These are phyloP conservation scores for Parathielavia appendiculata DNA, from an alignment of 495 filamentous ascomycete species.

Conservation along the genomic window DNA sequence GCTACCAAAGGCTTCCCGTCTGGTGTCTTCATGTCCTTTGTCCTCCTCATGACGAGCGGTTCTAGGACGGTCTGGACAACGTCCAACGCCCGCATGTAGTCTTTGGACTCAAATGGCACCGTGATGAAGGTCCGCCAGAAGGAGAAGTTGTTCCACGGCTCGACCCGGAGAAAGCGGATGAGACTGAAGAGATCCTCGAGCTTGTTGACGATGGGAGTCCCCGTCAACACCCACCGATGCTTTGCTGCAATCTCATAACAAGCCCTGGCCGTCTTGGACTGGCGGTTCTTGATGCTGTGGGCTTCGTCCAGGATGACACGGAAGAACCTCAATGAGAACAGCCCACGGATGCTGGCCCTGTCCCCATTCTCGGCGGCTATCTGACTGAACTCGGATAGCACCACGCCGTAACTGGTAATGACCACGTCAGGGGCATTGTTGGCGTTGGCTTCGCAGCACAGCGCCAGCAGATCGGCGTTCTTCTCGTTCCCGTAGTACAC, in stretches of 20 bases:
- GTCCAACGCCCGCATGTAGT: constrained; percentile 87
- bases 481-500: constrained; percentile 92
- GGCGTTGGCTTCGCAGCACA: constrained; percentile 72
- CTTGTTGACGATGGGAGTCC: constrained; percentile 94
- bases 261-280: constrained; percentile 82
- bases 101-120: constrained; percentile 88
- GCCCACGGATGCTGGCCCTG: constrained; percentile 56
- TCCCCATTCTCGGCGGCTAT: constrained; percentile 54
- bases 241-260: constrained; percentile 82
- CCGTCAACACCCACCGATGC: constrained; percentile 91
- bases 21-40: constrained; percentile 97
- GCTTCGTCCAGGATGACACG: constrained; percentile 93
- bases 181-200: constrained; percentile 96
- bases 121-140: constrained; percentile 99
- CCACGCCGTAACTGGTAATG: constrained; percentile 92
- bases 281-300: constrained; percentile 88
- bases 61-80: constrained; percentile 97
- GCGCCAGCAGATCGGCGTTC: constrained; percentile 61
- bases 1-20: constrained; percentile 80
- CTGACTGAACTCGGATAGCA: constrained; percentile 82
- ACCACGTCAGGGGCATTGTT: constrained; percentile 77
- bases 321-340: constrained; percentile 91
- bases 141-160: constrained; percentile 96
- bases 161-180: constrained; percentile 84
- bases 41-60: constrained; percentile 87